These are phyloP conservation scores for Trichoderma sp. DNA, from an alignment of 2,329 filamentous ascomycete species.

Conservation along the genomic window DNA sequence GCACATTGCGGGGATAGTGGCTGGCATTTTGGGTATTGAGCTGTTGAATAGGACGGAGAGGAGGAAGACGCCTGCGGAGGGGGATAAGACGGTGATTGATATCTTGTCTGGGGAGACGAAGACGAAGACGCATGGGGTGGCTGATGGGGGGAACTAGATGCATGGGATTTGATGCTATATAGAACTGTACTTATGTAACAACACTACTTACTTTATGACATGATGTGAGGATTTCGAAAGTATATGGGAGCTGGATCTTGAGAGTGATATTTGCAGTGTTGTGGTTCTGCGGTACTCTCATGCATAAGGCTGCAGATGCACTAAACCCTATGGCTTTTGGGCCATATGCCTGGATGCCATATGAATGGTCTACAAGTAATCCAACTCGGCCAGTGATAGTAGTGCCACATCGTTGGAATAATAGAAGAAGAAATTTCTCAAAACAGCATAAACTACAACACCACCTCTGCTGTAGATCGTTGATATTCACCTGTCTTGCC, in stretches of 20 bases:
- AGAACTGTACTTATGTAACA: neutral
- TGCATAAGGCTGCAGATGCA: neutral
- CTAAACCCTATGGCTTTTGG: neutral
- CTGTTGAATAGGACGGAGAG: slow-evolving; percentile 33
- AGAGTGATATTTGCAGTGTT: neutral
- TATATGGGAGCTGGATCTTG: neutral
- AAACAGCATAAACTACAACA: neutral
- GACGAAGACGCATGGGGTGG: neutral
- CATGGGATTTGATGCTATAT: neutral
- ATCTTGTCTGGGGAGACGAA: slow-evolving; percentile 22
- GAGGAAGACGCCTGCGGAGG: slow-evolving; percentile 14
- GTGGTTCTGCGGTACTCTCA: neutral
- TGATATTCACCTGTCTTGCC: neutral
- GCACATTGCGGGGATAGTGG: slow-evolving; percentile 54
- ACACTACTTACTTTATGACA: neutral
- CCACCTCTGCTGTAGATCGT: neutral
- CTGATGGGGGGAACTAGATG: slow-evolving; percentile 5
- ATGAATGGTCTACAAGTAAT: neutral
- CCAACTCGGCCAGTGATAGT: neutral
- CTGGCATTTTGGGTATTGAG: slow-evolving; percentile 48
- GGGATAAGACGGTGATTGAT: slow-evolving; percentile 27
- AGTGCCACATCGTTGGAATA: neutral
- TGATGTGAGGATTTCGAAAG: neutral
- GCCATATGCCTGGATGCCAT: neutral
- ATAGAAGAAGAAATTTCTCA: neutral